phyloP scores from a whole-genome alignment of 1,139 yeast genomes.

The Suhomyces terraborum region DNA sequence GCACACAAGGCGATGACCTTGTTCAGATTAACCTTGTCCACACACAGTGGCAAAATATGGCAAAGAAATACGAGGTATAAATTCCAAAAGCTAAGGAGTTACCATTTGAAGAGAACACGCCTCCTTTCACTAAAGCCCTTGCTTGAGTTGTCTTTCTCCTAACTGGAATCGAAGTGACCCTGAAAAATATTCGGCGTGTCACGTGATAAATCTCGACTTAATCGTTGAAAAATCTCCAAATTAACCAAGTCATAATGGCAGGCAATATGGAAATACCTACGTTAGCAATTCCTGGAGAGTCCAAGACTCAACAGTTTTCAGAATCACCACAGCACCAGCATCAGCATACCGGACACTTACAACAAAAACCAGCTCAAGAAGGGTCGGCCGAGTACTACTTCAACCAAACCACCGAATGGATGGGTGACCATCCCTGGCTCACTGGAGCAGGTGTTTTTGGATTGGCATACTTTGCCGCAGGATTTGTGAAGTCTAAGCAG shows the following conservation, averaged over 20 bases:
- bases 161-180: no score
- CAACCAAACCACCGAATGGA: slow-evolving; percentile 61
- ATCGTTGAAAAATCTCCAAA: slow-evolving; percentile 6
- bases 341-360: slow-evolving; percentile 44
- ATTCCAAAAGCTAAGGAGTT: no score
- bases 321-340: slow-evolving; percentile 17
- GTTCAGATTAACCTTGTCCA: no score
- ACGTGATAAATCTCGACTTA: slow-evolving; percentile 3
- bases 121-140: no score
- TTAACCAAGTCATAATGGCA: background rate
- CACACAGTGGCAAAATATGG: no score
- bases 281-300: slow-evolving; percentile 61
- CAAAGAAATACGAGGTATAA: no score
- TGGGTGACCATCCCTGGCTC: slow-evolving; percentile 77
- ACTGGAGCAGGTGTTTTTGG: slow-evolving; percentile 72
- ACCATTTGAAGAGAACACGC: no score
- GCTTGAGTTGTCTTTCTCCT: no score
- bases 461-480: slow-evolving; percentile 65
- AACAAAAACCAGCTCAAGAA: slow-evolving; percentile 43
- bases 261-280: slow-evolving; percentile 54
- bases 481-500: slow-evolving; percentile 66
- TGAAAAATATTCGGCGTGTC: background rate
- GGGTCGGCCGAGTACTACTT: slow-evolving; percentile 67
- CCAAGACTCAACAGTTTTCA: slow-evolving; percentile 23
- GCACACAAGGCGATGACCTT: slow-evolving; percentile 11